Evolutionary conservation across 2,329 filamentous ascomycete species (phyloP), one percentile per base, ranked within the genome.

Genomic region (Geosmithia morbida): DNA sequence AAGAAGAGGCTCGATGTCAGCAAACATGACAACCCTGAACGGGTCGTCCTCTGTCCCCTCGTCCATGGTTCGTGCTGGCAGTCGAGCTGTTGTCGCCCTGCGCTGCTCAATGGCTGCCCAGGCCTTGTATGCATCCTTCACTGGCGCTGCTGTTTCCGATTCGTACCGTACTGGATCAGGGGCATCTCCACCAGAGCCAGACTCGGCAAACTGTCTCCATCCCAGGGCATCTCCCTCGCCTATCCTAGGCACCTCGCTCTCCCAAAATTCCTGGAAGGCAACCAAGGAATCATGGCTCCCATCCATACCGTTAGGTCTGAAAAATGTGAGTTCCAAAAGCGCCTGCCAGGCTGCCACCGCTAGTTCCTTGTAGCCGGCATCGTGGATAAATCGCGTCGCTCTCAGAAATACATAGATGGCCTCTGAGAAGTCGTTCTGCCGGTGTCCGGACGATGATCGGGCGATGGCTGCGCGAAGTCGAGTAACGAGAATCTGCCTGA

Each of bases 341-440:
- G 79, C 85, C 64, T 97, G 90, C 88, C 90, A 96, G 5, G 83
- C 71, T 10, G 82, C 87, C 2, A 85, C 68, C 1, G 87, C 82
- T 29, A 86, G 68, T 59, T 96, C 90, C 43, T 72, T 68, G 57
- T 84, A 95, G 0, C 90, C 90, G 43, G 84, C 71, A 57, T 94
- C 83, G 43, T 79, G 71, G 29, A 90, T 69, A 56, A 92, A 84
- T 2, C 77, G 63, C 0, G 86, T 90, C n/a, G 82, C 60, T 41
- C 87, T 77, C 2, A 94, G 66, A 17, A 95, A 75, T 1, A 94
- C 64, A 57, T 94, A 87, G 2, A 87, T 64, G 1, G 57, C 58
- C 49, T 68, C 64, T 3, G 50, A 49, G 7, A 52, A 55, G 19
- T 52, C 48, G 22, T 44, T 37, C n/a, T 8, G 17, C 14, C 29